Evolutionary conservation across 441 rosid species (phyloP).

Genomic region (Populus hybrid): DNA sequence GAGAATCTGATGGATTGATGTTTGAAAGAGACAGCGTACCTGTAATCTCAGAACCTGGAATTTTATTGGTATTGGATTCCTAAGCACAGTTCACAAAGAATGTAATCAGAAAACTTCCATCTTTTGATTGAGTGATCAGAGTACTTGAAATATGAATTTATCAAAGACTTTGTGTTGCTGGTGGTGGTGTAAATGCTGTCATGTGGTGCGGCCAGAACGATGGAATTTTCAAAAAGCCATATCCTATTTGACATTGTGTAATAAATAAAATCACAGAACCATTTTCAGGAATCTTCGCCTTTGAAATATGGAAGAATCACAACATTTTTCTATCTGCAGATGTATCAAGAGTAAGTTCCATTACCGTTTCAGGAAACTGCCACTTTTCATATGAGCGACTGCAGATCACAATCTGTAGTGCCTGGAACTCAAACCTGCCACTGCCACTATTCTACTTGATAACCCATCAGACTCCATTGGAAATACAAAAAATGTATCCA

Average conservation of each 20-base stretch:
- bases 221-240: neutral
- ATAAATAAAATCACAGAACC: neutral
- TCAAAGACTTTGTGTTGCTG: neutral
- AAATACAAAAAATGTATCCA: too few species aligned
- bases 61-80: neutral
- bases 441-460: neutral
- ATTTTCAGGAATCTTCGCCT: neutral
- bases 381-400: neutral
- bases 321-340: neutral
- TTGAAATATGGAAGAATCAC: neutral
- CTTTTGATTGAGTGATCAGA: neutral
- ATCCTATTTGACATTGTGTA: neutral
- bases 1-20: neutral
- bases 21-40: neutral
- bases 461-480: neutral
- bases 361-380: conserved; percentile 4
- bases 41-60: neutral
- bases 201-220: neutral
- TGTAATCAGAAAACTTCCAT: neutral
- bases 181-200: neutral
- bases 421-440: neutral
- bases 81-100: neutral
- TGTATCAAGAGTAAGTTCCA: neutral
- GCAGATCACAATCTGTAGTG: neutral
- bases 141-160: neutral